A percentile compares a stretch with the other conserved stretches of the same genome.
phyloP scores from a whole-genome alignment of 345 rosid species.

The Erodium maritimum region DNA sequence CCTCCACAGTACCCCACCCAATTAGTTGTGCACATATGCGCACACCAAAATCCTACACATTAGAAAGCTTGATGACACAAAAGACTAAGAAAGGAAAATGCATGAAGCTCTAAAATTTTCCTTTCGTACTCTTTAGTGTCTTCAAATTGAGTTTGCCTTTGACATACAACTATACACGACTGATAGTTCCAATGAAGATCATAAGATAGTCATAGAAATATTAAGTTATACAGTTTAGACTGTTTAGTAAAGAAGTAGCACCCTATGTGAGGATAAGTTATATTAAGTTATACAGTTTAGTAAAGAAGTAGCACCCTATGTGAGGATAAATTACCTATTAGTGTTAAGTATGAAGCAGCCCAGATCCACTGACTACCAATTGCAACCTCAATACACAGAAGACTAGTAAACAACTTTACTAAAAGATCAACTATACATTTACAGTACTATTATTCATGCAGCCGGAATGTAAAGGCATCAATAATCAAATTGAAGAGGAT shows the following conservation, averaged over 20 bases:
- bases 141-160: neutral
- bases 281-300: no score
- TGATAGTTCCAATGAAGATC: neutral
- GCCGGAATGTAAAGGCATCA: no score
- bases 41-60: neutral
- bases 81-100: neutral
- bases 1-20: neutral
- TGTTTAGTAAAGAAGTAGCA: no score
- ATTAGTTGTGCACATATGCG: neutral
- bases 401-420: neutral
- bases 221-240: no score
- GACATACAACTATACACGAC: neutral
- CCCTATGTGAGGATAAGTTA: no score
- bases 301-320: no score
- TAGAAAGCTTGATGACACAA: neutral
- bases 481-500: neutral
- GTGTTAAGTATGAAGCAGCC: no score
- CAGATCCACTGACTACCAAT: no score
- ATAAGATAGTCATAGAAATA: neutral
- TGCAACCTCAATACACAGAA: neutral
- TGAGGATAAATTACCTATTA: no score
- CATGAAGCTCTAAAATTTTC: neutral
- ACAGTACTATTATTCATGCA: no score
- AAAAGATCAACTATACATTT: no score
- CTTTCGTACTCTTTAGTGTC: no score